phyloP scores from a whole-genome alignment of 2,329 filamentous ascomycete species.

The Fusarium pseudocircinatum region DNA sequence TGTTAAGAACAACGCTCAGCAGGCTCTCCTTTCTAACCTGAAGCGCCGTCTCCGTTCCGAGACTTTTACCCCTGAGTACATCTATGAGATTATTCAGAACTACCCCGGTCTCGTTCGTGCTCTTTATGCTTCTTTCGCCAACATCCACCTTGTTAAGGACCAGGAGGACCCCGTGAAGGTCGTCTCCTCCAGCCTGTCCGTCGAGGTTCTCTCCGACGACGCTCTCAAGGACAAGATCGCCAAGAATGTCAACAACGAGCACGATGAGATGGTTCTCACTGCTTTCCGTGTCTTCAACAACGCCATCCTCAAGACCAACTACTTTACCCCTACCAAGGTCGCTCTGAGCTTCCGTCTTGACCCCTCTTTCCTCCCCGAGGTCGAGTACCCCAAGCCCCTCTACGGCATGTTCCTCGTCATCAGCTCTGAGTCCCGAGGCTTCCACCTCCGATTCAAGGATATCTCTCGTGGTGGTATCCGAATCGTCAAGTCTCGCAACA shows the following conservation, averaged over 20 bases:
- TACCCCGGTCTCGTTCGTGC: constrained; percentile 89
- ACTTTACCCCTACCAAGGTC: constrained; percentile 96
- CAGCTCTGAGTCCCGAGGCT: constrained; percentile 94
- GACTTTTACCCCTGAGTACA: constrained; percentile 98
- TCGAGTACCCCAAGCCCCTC: constrained; percentile 92
- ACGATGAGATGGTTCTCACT: constrained; percentile 98
- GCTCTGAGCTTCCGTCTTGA: constrained; percentile 96
- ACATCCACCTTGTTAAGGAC: constrained; percentile 74
- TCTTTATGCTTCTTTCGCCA: constrained; percentile 92
- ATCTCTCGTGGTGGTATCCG: constrained; percentile 97
- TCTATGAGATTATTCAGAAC: constrained; percentile 93
- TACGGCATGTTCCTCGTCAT: constrained; percentile 99
- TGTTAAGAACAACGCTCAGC: constrained; percentile 81
- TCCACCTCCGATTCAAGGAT: constrained; percentile 97
- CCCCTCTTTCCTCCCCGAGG: constrained; percentile 84
- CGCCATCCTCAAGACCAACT: constrained; percentile 95
- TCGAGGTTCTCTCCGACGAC: constrained; percentile 78
- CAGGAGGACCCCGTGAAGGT: constrained; percentile 60
- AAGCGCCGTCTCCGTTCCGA: constrained; percentile 95
- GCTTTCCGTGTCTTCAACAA: constrained; percentile 97
- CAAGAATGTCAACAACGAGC: constrained; percentile 86
- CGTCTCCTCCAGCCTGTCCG: constrained; percentile 64
- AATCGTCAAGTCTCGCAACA: constrained; percentile 97
- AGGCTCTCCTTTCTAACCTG: constrained; percentile 88
- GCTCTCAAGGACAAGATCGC: constrained; percentile 81